These are phyloP conservation scores for Komagataella pseudopastoris DNA, from an alignment of 805 yeast genomes.

Conservation along the genomic window DNA sequence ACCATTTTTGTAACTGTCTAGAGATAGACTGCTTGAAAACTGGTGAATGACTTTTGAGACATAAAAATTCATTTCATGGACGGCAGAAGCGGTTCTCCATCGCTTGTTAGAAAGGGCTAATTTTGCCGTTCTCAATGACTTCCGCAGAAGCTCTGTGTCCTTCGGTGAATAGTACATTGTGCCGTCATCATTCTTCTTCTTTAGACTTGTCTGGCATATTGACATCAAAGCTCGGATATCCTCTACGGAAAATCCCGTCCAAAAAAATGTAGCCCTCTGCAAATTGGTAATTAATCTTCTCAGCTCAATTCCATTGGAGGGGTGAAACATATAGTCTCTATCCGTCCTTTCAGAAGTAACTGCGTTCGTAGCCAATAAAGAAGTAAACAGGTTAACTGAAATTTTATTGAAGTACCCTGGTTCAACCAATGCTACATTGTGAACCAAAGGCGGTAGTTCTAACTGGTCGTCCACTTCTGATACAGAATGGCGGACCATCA, in stretches of 20 bases:
- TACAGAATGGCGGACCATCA: conserved; percentile 44
- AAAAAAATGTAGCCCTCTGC: conserved; percentile 55
- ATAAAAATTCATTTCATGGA: conserved; percentile 57
- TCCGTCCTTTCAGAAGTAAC: conserved; percentile 59
- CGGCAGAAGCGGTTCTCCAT: conserved; percentile 44
- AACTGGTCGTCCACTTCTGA: conserved; percentile 42
- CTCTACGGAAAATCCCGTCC: conserved; percentile 57
- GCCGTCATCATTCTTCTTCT: conserved; percentile 13
- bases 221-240: conserved; percentile 41
- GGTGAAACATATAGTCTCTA: conserved; percentile 60
- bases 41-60: conserved; percentile 11
- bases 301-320: conserved; percentile 37
- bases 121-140: conserved; percentile 30
- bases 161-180: conserved; percentile 15
- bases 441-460: conserved; percentile 42
- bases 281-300: conserved; percentile 45
- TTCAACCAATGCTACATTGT: conserved; percentile 39
- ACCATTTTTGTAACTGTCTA: conserved; percentile 21
- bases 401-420: conserved; percentile 53
- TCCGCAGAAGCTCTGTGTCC: conserved; percentile 29
- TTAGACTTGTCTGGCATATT: conserved; percentile 32
- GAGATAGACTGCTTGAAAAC: conserved; percentile 19
- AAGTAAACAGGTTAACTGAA: conserved; percentile 48
- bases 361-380: conserved; percentile 61
- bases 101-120: conserved; percentile 34